phyloP scores from a whole-genome alignment of 2,329 filamentous ascomycete genomes.

The Apiospora aurea region DNA sequence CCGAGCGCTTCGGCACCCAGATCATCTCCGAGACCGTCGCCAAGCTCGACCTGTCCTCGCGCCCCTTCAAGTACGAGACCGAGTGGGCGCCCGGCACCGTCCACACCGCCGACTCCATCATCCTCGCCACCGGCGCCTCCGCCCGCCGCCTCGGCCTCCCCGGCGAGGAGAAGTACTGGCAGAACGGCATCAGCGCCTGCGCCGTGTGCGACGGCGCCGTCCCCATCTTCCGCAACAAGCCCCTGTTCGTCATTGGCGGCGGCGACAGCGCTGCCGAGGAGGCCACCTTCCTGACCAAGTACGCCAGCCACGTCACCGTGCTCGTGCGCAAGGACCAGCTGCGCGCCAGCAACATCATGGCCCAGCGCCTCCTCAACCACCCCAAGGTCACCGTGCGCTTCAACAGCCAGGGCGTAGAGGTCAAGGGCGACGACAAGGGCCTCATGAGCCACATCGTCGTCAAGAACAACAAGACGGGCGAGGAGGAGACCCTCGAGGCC shows the following conservation, averaged over 20 bases:
- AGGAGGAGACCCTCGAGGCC: slow-evolving; percentile 84
- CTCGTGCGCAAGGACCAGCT: slow-evolving; percentile 88
- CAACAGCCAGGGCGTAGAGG: slow-evolving; percentile 81
- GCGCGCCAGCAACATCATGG: slow-evolving; percentile 91
- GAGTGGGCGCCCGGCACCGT: slow-evolving; percentile 85
- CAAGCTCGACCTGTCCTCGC: slow-evolving; percentile 81
- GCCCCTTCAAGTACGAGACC: slow-evolving; percentile 92
- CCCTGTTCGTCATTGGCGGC: slow-evolving; percentile 92
- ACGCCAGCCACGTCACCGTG: slow-evolving; percentile 93
- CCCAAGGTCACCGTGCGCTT: slow-evolving; percentile 91
- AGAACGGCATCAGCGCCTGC: slow-evolving; percentile 94
- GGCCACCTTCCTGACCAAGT: slow-evolving; percentile 97
- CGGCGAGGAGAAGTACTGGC: slow-evolving; percentile 97
- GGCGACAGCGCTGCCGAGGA: slow-evolving; percentile 98
- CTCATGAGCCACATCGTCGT: slow-evolving; percentile 89
- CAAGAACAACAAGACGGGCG: slow-evolving; percentile 77
- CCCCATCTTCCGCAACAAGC: slow-evolving; percentile 97
- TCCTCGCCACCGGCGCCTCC: slow-evolving; percentile 94
- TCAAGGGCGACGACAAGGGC: slow-evolving; percentile 83
- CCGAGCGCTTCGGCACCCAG: slow-evolving; percentile 87
- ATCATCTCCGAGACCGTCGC: slow-evolving; percentile 93
- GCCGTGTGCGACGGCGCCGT: slow-evolving; percentile 97
- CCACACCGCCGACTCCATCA: slow-evolving; percentile 89
- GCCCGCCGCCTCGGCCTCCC: slow-evolving; percentile 82
- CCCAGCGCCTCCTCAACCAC: slow-evolving; percentile 79